These are phyloP conservation scores for Lichtheimia ramosa DNA, from an alignment of 371 early-diverging fungal species.

Conservation along the genomic window DNA sequence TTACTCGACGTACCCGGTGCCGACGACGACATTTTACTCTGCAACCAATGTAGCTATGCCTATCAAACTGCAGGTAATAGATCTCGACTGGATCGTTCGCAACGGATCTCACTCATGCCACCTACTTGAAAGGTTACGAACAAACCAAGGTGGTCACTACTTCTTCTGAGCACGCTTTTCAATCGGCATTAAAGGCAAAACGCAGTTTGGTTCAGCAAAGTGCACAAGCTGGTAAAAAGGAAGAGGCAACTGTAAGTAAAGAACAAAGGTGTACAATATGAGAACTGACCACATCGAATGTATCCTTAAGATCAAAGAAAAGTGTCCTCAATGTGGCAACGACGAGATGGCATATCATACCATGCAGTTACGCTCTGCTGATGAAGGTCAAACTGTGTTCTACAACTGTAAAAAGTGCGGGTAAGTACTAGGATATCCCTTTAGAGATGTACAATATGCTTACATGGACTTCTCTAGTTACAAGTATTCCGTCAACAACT, in stretches of 20 bases:
- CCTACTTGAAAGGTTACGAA: conserved; percentile 73
- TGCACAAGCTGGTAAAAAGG: conserved; percentile 52
- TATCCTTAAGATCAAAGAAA: conserved; percentile 81
- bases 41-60: conserved; percentile 76
- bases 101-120: too few relatives aligned
- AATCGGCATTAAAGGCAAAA: conserved; percentile 74
- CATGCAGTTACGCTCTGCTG: conserved; percentile 98
- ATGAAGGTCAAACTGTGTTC: conserved; percentile 99
- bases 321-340: conserved; percentile 94
- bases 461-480: conserved; percentile 21
- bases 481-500: conserved; percentile 46
- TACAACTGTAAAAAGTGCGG: conserved; percentile 98
- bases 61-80: conserved; percentile 62
- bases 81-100: background rate
- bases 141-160: conserved; percentile 81
- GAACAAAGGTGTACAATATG: background rate
- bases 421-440: conserved; percentile 38
- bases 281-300: too few relatives aligned
- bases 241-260: conserved; percentile 71
- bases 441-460: background rate
- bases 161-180: conserved; percentile 71
- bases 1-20: conserved; percentile 81
- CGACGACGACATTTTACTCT: conserved; percentile 72
- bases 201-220: conserved; percentile 67
- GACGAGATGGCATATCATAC: conserved; percentile 98